These are phyloP conservation scores for Rubia peregrina DNA, from an alignment of 305 asterid genomes.

Conservation along the genomic window DNA sequence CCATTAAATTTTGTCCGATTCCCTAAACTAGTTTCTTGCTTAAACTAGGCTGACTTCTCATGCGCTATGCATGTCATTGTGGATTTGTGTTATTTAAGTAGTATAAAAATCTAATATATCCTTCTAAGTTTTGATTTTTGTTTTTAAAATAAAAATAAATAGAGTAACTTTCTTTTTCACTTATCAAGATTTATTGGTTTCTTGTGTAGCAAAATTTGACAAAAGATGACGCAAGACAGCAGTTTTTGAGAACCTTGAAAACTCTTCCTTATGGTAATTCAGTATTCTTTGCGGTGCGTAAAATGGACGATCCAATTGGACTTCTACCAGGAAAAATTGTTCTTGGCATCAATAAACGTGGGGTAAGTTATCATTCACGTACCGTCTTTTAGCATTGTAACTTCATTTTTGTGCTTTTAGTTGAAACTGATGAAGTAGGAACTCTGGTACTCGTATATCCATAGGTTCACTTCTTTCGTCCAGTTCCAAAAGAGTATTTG, in stretches of 20 bases:
- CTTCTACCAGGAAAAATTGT: conserved; percentile 88
- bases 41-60: not conserved
- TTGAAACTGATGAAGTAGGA: conserved; percentile 16
- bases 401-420: conserved; percentile 4
- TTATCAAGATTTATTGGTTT: conserved; percentile 1
- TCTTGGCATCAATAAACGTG: conserved; percentile 93
- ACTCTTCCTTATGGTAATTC: conserved; percentile 98
- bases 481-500: conserved; percentile 93
- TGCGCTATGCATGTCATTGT: not conserved
- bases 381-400: not conserved
- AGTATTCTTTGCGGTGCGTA: conserved; percentile 91
- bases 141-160: not conserved
- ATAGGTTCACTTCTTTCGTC: conserved; percentile 98
- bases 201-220: conserved; percentile 65
- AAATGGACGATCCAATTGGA: conserved; percentile 98
- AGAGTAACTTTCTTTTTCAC: not conserved
- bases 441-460: conserved; percentile 2
- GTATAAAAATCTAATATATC: not conserved
- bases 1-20: not conserved
- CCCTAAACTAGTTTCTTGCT: not conserved
- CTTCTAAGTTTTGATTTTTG: not conserved
- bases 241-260: conserved; percentile 77
- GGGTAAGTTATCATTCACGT: conserved; percentile 44
- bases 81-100: not conserved
- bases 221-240: conserved; percentile 96